Evolutionary conservation across 345 rosid species (phyloP), one percentile per base, ranked within the genome.

Genomic region (Psidium friedrichsthalianum): DNA sequence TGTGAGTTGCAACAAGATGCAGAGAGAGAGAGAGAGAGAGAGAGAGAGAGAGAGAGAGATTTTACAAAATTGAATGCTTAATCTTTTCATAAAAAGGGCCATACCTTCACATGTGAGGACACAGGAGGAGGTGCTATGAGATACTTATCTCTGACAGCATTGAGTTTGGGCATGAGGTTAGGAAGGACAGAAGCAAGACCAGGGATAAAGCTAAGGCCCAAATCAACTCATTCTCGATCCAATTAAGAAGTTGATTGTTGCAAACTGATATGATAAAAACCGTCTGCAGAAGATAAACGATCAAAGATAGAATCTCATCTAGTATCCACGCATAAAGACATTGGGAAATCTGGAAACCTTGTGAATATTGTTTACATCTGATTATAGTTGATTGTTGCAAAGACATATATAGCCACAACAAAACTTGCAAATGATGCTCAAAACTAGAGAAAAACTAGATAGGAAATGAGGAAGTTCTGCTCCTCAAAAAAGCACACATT

Each of bases 161-260:
- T 94, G 81, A 97, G 94, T 90, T 94, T 96, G 51, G 89, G 87
- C 10, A 83, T 84, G 86, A 97, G 91, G 51, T 85, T 88, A 51
- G 98, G 97, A 81, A 96, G 89, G 86, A 87, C 87, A 80, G 95
- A 87, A 78, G 94, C 92, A 86, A 94, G 83, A 81, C 96, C 97
- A 2, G 99, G 99, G 58, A 96, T 90, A 88, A 90, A 89, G 93
- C 98, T 89, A 36, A 97, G 95, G 93, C 87, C 98, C 96, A 90
- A 52, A 97, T 95, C 87, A 95, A 87, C 87, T 96, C 99, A 78
- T 95, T 97, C 92, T 97, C 99, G 74, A 97, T 93, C 98, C 98
- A 96, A 86, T 96, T 90, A 40, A 97, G 96, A 76, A 97, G 96
- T 88, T 97, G 99, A 88, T 97, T 96, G 84, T 97, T 95, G 88